Base-by-base conservation (phyloP, 768 basidiomycete species). In the Collybia sordida region DNA sequence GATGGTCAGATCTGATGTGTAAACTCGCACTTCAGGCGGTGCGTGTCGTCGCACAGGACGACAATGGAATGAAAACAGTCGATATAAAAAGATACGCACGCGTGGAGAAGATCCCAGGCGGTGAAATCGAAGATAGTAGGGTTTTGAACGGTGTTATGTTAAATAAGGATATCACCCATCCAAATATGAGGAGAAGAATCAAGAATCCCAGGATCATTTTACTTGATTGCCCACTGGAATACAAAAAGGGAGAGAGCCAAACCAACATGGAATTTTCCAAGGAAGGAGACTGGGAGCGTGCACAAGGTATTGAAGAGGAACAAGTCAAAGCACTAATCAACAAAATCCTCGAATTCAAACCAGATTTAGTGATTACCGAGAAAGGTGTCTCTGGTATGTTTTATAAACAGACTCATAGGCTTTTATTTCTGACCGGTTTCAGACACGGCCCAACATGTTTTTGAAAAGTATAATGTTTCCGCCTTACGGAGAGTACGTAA, bases 1-100 rank as follows among this genome's bases (percentile, higher is more conserved):
- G 97, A 35, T 98, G 97, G 97, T 87, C 88, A 0, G 94, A 96
- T 64, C 85, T 98, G 54, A 99, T 98, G 97, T 98, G 96, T 70
- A 82, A 75, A 54, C 86, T 99, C 44, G 97, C 97, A 0, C 76
- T 99, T 14, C 81, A 96, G 56, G 96, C 97, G 3, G 90, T 98
- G 6, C 85, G 89, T 15, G 92, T 85, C 3, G 96, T 99, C 45
- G 80, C 93, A 1, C 78, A 81, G 37, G 88, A 90, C 35, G 85
- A 86, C 15, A 81, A 75, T 15, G 84, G 86, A 9, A 74, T 88
- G 62, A 90, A 89, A 66, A 92, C 92, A 2, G 92, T 98, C 48
- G 97, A 98, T 65, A 92, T 99, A 72, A 98, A 99, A 74, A 88
- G 97, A 22, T 98, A 99, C 62, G 96, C 94, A 3, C 81, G 96